Evolutionary conservation across 495 filamentous ascomycete species (phyloP), one percentile per base, ranked within the genome.

Genomic region (Cryomyces antarcticus): DNA sequence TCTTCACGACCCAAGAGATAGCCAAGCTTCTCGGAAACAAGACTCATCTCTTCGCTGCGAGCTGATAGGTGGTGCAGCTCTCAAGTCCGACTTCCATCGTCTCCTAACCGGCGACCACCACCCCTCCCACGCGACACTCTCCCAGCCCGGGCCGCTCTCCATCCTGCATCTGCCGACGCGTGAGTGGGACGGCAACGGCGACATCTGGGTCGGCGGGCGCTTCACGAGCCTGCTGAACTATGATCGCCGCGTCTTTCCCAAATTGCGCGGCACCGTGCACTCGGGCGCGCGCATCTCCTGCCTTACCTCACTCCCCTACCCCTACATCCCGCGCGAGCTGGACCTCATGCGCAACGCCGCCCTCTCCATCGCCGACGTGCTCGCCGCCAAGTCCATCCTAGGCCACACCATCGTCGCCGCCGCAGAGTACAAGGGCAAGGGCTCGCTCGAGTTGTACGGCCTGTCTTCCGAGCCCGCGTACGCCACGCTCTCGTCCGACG

Each of bases 351-450:
- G 66, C 12, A 55, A 62, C 44, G 66, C 68, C 52, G 54, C 65
- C 58, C 54, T 72, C 46, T 59, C 69, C 31, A 39, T 75, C 43
- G 65, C 70, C 28, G 63, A 70, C 42, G 56, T 76, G 1, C 55
- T 52, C 10, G 62, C 61, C 38, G 64, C 66, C 34, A 76, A 76
- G 49, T 59, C 37, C 31, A 46, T 50, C 5, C 62, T 62, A 6
- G 67, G 70, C 3, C 65, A 73, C 41, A 80, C 73, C 5, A 61
- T 96, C 35, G 72, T 88, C 31, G 85, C 86, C 12, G 82, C 80
- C 45, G 88, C 86, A n/a, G 85, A 93, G 56, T 96, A 96, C 61
- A 92, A 92, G 46, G 84, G 82, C 13, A 80, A 87, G 53, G 88
- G 88, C 5, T 86, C 82, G 0, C 65, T 96, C 7, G 88, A 96